Base-by-base conservation (phyloP, 148 eudicot species). In the Fagopyrum tataricum region DNA sequence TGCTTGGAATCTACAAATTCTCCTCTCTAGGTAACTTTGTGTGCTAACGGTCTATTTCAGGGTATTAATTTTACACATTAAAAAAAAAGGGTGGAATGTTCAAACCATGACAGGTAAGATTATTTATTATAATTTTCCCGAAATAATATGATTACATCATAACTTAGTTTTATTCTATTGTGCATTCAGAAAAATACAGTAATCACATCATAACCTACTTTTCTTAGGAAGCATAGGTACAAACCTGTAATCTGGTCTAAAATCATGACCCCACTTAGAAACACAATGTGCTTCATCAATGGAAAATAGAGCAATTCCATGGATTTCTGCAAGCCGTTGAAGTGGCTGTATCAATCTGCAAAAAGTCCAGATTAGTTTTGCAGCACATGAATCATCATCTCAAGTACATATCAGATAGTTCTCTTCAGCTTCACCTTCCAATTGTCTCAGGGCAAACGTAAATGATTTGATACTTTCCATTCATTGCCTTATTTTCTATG, bases 211-310 rank as follows among this genome's bases (percentile, higher is more conserved):
- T 20, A 18, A 44, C 18, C 49, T 44, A 70, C 24, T 18, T 37
- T 43, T 41, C 17, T 31, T 44, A 11, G 23, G 15, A 71, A 48
- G 23, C 7, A 17, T 44, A 17, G 53, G 14, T 5, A 72, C 68
- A 55, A 77, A 93, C 98, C 94, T 86, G 86, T 91, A 93, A 73
- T 86, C 92, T 42, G 98, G 98, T 78, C 98, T 90, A 85, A 93
- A 93, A 86, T 93, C 97, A 85, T 91, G 98, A 69, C 98, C 98
- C 98, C 98, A 93, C 78, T 93, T 93, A 23, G 98, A 93, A 77
- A 93, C 84, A 77, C 98, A 93, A 58, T 93, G 98, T 70, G 82
- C 98, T 88, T 93, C 98, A 82, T 93, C 98, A 56, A 93, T 83
- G 15, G 98, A 97, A 84, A 93, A 91, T 58, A 93, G 78, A 71